These are phyloP conservation scores for Vaccinium vitisidaea DNA, from an alignment of 148 eudicot species.

Conservation along the genomic window DNA sequence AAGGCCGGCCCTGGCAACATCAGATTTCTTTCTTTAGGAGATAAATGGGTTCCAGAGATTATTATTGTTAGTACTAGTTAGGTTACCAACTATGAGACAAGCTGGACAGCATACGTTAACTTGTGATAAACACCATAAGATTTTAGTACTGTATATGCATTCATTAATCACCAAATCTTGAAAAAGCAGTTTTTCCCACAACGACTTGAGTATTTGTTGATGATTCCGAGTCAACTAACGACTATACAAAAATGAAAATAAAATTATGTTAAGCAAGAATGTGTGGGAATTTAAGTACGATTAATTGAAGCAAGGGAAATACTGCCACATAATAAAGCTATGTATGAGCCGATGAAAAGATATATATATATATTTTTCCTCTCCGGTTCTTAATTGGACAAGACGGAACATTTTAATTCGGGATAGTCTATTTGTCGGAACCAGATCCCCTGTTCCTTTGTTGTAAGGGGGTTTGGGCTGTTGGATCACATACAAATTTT, in stretches of 20 bases:
- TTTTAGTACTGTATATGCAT: background rate
- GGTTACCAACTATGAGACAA: background rate
- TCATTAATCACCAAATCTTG: background rate
- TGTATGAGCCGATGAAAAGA: too few species aligned
- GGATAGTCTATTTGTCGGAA: too few species aligned
- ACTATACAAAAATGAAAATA: background rate
- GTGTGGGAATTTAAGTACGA: too few species aligned
- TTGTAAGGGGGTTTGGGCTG: too few species aligned
- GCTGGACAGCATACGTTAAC: background rate
- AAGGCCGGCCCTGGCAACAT: background rate
- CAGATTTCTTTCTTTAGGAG: background rate
- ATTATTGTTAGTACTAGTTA: background rate
- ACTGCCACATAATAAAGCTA: too few species aligned
- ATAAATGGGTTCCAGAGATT: background rate
- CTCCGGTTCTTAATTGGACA: too few species aligned
- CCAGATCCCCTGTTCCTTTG: too few species aligned
- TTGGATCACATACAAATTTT: too few species aligned
- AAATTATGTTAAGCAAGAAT: background rate
- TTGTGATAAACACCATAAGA: background rate
- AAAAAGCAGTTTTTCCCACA: background rate
- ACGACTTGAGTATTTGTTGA: background rate
- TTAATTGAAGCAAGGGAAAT: too few species aligned
- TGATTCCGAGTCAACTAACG: background rate
- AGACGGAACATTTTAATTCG: too few species aligned
- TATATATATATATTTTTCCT: too few species aligned